Conservation (phyloP, 225 moss, liverwort and hornwort species). For the Sphagnum contortum region DNA sequence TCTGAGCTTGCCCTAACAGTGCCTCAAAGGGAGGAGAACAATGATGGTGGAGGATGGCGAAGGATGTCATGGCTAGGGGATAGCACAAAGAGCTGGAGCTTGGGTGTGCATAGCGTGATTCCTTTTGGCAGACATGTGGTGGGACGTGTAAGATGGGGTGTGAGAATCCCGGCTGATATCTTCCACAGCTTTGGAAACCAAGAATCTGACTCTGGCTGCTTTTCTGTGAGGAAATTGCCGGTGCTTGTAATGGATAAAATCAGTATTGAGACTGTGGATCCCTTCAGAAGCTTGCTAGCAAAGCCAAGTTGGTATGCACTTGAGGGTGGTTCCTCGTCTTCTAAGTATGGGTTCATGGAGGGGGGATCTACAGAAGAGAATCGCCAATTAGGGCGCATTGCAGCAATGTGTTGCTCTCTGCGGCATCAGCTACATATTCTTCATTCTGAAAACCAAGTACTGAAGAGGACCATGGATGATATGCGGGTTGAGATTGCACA, state of each 20-base stretch:
- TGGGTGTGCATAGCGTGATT: slow-evolving; percentile 39
- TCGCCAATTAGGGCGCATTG: slow-evolving; percentile 52
- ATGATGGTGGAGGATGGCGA: slow-evolving; percentile 5
- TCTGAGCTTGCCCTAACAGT: background rate
- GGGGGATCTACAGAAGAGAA: slow-evolving; percentile 15
- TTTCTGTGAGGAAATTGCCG: slow-evolving; percentile 42
- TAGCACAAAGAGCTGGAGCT: slow-evolving; percentile 22
- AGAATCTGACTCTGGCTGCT: slow-evolving; percentile 9
- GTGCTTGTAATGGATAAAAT: slow-evolving; percentile 57
- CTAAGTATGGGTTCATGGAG: slow-evolving; percentile 3
- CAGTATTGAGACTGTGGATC: slow-evolving; percentile 23
- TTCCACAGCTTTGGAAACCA: slow-evolving; percentile 11
- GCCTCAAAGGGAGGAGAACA: slow-evolving; percentile 10
- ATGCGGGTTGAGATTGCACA: slow-evolving; percentile 50
- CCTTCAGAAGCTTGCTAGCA: slow-evolving; percentile 12
- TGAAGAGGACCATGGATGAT: slow-evolving; percentile 79
- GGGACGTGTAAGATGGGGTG: slow-evolving; percentile 44
- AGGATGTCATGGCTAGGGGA: slow-evolving; percentile 8
- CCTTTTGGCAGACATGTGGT: slow-evolving; percentile 42
- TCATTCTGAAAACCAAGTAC: slow-evolving; percentile 53
- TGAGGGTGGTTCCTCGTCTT: slow-evolving; percentile 8
- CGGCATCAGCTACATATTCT: slow-evolving; percentile 75
- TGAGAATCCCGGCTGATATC: slow-evolving; percentile 26
- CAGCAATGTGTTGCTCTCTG: slow-evolving; percentile 69
- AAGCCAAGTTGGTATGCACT: slow-evolving; percentile 11